phyloP scores from a whole-genome alignment of 2,329 filamentous ascomycete genomes.

The Exophiala viscosa region DNA sequence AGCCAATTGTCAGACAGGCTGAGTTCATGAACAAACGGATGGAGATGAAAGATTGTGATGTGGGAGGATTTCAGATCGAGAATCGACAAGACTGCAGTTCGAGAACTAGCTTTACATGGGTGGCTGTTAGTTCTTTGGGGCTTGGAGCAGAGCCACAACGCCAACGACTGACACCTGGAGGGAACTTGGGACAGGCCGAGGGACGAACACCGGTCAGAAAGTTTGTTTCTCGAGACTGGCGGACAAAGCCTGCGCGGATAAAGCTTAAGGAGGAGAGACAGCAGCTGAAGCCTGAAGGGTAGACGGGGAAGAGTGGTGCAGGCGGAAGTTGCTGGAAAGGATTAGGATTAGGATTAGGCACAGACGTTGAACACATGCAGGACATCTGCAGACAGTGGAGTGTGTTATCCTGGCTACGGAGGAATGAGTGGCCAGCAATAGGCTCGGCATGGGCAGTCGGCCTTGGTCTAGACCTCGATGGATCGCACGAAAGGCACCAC shows the following conservation, averaged over 20 bases:
- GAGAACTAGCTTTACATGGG: neutral
- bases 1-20: neutral
- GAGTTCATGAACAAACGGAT: neutral
- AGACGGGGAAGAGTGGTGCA: neutral
- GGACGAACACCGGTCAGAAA: no score
- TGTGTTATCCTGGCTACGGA: neutral
- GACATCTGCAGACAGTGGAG: slow-evolving; percentile 5
- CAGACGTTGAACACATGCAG: slow-evolving; percentile 9
- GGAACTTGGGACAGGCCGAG: neutral
- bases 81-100: neutral
- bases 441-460: neutral
- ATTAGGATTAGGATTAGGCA: neutral
- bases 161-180: neutral
- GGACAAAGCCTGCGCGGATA: no score
- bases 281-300: neutral
- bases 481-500: slow-evolving; percentile 12
- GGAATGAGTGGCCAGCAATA: neutral
- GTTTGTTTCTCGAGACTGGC: no score
- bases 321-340: neutral
- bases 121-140: neutral
- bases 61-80: neutral
- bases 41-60: neutral
- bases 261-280: neutral
- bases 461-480: slow-evolving; percentile 18
- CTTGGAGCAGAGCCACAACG: neutral